These are phyloP conservation scores for Penicillium brevicompactum DNA, from an alignment of 2,329 filamentous ascomycete species.

Conservation along the genomic window DNA sequence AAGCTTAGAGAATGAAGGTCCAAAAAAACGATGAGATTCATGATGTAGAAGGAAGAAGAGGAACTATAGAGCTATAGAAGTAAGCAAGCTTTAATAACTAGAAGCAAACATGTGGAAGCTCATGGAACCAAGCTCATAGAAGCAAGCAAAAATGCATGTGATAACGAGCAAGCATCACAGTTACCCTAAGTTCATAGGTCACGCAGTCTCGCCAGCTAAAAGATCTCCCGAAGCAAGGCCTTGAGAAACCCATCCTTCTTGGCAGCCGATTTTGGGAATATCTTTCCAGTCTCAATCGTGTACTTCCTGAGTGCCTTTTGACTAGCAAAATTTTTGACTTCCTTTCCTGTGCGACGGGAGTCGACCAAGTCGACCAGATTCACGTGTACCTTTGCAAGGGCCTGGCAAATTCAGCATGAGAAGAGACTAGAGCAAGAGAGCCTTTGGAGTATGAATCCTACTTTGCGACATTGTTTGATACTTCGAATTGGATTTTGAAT, in stretches of 20 bases:
- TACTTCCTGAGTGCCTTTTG: slow-evolving; percentile 11
- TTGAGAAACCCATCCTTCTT: slow-evolving; percentile 19
- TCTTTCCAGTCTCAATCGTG: slow-evolving; percentile 13
- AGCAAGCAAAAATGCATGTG: neutral
- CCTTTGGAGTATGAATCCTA: neutral
- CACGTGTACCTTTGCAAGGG: slow-evolving; percentile 19
- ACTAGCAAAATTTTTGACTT: slow-evolving; percentile 12
- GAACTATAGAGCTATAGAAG: neutral
- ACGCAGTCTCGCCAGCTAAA: neutral
- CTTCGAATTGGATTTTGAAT: neutral
- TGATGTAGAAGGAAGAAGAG: neutral
- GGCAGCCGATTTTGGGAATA: slow-evolving; percentile 16
- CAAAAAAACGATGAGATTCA: neutral
- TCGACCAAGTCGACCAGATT: slow-evolving; percentile 18
- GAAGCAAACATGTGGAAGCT: neutral
- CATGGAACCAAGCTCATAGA: neutral
- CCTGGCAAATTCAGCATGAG: neutral
- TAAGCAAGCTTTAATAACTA: neutral
- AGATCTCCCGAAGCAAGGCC: slow-evolving; percentile 13
- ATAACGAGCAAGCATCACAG: neutral
- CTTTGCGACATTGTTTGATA: neutral
- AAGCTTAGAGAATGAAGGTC: neutral
- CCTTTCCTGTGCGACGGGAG: slow-evolving; percentile 13
- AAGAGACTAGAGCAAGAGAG: neutral
- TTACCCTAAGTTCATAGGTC: neutral